A percentile compares a stretch with the other conserved stretches of the same genome.
Conservation (phyloP, 495 filamentous ascomycete species). For the Amphirosellinia nigrospora region DNA sequence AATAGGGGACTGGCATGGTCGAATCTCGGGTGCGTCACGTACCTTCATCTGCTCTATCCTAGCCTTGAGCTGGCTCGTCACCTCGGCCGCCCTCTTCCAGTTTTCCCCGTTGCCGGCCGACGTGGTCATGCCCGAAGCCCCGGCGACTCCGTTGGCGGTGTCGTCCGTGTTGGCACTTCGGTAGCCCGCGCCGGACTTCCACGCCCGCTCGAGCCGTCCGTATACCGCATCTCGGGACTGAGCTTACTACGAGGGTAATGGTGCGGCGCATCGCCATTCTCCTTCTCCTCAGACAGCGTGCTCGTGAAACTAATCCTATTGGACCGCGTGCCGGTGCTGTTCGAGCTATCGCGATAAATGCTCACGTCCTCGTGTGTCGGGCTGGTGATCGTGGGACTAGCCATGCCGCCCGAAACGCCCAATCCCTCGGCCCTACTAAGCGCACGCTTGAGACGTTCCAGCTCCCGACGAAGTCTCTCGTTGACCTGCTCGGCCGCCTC, state of each 20-base stretch:
- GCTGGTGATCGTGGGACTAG: constrained; percentile 52
- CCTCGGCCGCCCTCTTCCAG: constrained; percentile 98
- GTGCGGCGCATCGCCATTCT: constrained; percentile 63
- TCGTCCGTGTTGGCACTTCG: constrained; percentile 39
- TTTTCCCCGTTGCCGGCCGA: constrained; percentile 72
- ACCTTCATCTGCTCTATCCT: constrained; percentile 85
- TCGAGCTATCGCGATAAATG: constrained; percentile 61
- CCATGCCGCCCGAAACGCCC: constrained; percentile 44
- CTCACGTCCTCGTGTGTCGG: constrained; percentile 55
- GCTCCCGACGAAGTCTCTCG: constrained; percentile 82
- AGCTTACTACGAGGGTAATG: constrained; percentile 56
- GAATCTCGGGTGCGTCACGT: constrained; percentile 19
- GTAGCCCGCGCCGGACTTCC: constrained; percentile 60
- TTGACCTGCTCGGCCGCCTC: constrained; percentile 86
- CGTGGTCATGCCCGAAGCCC: constrained; percentile 43
- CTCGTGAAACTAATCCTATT: constrained; percentile 66
- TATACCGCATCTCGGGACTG: constrained; percentile 57
- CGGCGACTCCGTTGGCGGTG: constrained; percentile 34
- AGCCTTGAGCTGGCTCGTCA: constrained; percentile 95
- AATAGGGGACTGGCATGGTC: not conserved
- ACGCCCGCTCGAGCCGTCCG: constrained; percentile 59
- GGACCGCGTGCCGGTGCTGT: constrained; percentile 34
- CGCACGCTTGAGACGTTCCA: constrained; percentile 89
- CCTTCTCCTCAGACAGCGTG: constrained; percentile 82
- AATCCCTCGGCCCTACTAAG: constrained; percentile 58